Base-by-base conservation (phyloP, 1,284 basidiomycete species). In the Papiliotrema nemorosa region DNA sequence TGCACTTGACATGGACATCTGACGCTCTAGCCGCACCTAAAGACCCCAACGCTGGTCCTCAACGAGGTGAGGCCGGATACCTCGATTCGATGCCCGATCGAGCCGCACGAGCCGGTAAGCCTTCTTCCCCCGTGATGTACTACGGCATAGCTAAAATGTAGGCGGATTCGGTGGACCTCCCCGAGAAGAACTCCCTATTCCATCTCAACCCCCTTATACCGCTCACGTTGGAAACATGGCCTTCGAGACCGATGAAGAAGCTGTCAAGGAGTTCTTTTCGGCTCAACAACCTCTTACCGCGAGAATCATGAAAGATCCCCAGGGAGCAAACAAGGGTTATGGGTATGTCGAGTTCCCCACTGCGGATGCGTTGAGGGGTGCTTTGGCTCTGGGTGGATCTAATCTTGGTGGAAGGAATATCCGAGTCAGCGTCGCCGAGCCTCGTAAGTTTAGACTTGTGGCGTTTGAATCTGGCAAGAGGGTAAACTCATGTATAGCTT, bases 251-350 rank as follows among this genome's bases (percentile, higher is more conserved):
- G 84, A 84, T 18, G 92, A 97, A 66, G 71, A 70, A 7, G 91
- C 97, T 62, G 76, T 99, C 37, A 85, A 84, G 52, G 79, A 80
- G 27, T 96, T 92, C 75, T 97, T 97, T 60, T 41, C 39, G 25
- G 35, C 35, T 20, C 29, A 31, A 31, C 61, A 89, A 85, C 81
- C 85, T 56, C 87, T 88, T 70, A 86, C 85, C 22, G 83, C 92
- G 58, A 92, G 97, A 78, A 87, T 98, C 58, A 93, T 98, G 72
- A 87, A 82, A 64, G 92, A 93, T 65, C 82, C 84, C 51, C 86
- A 87, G 44, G 91, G 93, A 49, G 91, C 91, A 72, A 88, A 91
- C 29, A 97, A 97, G 75, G 96, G 96, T 1, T 98, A 97, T 75
- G 96, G 94, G 29, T 98, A 98, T 70, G 85, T 97, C 58, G 94